phyloP scores from a whole-genome alignment of 805 yeast species.

The Candida silvicultrix region DNA sequence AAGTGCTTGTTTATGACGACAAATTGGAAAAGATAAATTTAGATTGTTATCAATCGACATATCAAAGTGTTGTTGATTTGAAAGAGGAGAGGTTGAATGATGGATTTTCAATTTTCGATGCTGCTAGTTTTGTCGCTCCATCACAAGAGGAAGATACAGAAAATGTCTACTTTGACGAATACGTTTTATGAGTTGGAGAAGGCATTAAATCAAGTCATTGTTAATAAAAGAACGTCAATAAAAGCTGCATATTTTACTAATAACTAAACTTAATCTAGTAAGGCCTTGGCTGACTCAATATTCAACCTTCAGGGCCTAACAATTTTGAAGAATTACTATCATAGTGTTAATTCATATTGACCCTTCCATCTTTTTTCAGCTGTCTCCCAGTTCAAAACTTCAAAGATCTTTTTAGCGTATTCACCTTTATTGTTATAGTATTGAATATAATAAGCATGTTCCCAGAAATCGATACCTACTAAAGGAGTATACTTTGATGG shows the following conservation, averaged over 20 bases:
- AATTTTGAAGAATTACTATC: background rate
- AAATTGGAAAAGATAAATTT: slow-evolving; percentile 61
- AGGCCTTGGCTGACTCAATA: no score
- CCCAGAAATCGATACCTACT: slow-evolving; percentile 50
- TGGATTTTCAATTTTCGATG: slow-evolving; percentile 34
- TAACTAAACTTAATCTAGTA: no score
- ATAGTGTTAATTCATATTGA: slow-evolving; percentile 9
- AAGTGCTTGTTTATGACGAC: slow-evolving; percentile 83
- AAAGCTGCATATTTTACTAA: background rate
- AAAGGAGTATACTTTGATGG: slow-evolving; percentile 34
- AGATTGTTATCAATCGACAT: slow-evolving; percentile 71
- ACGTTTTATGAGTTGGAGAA: slow-evolving; percentile 31
- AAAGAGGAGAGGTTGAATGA: slow-evolving; percentile 29
- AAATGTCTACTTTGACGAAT: slow-evolving; percentile 42
- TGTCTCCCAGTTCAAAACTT: slow-evolving; percentile 43
- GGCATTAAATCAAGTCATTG: no score
- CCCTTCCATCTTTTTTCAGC: slow-evolving; percentile 37
- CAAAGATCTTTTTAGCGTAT: slow-evolving; percentile 45
- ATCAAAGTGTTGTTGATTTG: slow-evolving; percentile 73
- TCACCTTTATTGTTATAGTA: slow-evolving; percentile 45
- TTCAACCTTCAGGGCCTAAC: no score
- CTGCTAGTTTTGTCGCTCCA: slow-evolving; percentile 32
- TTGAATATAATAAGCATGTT: slow-evolving; percentile 47
- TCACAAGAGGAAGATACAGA: slow-evolving; percentile 28
- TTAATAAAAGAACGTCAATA: background rate